Percentiles rank a stretch among this genome's conserved stretches.
Conservation (phyloP, 495 filamentous ascomycete species). For the Clavariopsis aquatica region DNA sequence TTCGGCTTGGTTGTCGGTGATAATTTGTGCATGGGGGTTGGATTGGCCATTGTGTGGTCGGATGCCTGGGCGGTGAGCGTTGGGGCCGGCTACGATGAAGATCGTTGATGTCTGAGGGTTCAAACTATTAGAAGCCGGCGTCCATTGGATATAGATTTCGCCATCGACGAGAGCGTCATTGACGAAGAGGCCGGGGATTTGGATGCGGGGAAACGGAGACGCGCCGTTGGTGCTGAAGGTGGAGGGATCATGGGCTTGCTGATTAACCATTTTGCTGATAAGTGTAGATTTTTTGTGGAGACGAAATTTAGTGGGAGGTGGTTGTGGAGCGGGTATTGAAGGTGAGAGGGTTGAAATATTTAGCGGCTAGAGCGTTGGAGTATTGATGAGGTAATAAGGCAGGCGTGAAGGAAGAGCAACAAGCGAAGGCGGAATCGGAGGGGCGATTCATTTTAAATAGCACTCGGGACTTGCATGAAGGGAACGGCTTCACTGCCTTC, state of each 20-base stretch:
- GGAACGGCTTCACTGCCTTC: no score
- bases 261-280: neutral
- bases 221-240: neutral
- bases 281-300: neutral
- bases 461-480: no score
- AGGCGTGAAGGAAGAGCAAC: neutral
- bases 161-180: neutral
- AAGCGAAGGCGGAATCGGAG: neutral
- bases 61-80: neutral
- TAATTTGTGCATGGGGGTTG: neutral
- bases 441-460: neutral
- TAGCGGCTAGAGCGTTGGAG: neutral
- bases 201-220: neutral
- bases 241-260: neutral
- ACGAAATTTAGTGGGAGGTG: neutral
- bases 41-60: neutral
- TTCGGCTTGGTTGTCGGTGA: neutral
- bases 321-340: neutral
- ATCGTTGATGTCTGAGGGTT: neutral
- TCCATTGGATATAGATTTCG: conserved; percentile 4
- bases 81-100: neutral
- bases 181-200: neutral
- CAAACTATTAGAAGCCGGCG: neutral
- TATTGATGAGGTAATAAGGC: neutral
- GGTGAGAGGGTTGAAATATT: neutral